Percentiles rank a stretch among this genome's conserved stretches.
These are phyloP conservation scores for Colletotrichum filicis DNA, from an alignment of 2,329 filamentous ascomycete species.

Conservation along the genomic window DNA sequence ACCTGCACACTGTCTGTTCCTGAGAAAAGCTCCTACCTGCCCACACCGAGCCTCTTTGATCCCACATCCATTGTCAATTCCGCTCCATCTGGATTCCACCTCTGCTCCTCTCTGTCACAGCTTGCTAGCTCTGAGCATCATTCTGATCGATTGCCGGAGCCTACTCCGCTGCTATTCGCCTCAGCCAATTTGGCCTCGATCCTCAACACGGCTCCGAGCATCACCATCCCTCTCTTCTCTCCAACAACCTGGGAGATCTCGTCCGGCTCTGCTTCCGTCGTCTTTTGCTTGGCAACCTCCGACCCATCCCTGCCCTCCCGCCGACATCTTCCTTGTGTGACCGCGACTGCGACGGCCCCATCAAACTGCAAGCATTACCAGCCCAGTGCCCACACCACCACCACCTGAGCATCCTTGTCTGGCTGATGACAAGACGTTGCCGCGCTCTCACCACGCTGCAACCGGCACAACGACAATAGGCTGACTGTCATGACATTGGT, in stretches of 20 bases:
- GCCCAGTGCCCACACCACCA: conserved; percentile 24
- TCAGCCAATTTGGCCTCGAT: background rate
- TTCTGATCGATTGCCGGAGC: conserved; percentile 18
- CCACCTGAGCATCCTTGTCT: conserved; percentile 29
- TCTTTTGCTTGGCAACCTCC: conserved; percentile 3
- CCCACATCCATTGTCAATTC: conserved; percentile 3
- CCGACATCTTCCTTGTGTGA: conserved; percentile 6
- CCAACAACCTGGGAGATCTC: background rate
- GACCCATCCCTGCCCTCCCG: conserved; percentile 16
- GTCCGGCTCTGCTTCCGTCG: conserved; percentile 16
- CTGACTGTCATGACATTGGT: conserved; percentile 4
- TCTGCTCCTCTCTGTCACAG: background rate
- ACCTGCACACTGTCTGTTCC: background rate
- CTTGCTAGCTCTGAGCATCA: conserved; percentile 5
- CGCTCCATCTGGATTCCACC: background rate
- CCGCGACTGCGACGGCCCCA: conserved; percentile 9
- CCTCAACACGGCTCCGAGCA: background rate
- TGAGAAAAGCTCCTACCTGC: background rate
- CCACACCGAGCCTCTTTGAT: background rate
- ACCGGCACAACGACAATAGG: conserved; percentile 11
- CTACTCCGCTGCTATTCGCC: conserved; percentile 1
- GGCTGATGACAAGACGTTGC: conserved; percentile 2
- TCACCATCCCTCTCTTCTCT: background rate
- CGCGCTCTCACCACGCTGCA: conserved; percentile 6
- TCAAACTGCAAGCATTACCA: conserved; percentile 20